phyloP scores from a whole-genome alignment of 306 rosid genomes.

The Glycine soja region DNA sequence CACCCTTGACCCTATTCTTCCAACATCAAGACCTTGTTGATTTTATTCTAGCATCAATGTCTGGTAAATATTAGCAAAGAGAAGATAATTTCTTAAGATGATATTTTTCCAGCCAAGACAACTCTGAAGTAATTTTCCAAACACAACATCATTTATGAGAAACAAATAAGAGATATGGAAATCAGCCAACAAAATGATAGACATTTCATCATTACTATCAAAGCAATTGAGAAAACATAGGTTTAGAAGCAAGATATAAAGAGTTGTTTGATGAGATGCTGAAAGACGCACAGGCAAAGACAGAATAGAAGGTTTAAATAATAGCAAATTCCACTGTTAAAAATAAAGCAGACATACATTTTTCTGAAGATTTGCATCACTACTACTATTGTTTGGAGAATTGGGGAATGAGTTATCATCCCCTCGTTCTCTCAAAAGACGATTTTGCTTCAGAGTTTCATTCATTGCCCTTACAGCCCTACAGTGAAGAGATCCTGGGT shows the following conservation, averaged over 20 bases:
- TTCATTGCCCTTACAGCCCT: slow-evolving; percentile 99
- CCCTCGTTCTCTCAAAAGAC: slow-evolving; percentile 73
- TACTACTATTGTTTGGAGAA: slow-evolving; percentile 57
- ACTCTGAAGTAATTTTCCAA: not conserved
- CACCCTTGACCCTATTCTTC: slow-evolving; percentile 1
- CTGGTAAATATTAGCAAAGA: not conserved
- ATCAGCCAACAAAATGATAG: not conserved
- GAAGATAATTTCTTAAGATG: slow-evolving; percentile 19
- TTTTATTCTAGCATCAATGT: not conserved
- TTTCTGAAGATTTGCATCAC: slow-evolving; percentile 50
- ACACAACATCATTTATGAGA: not conserved
- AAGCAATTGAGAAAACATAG: slow-evolving; percentile 30
- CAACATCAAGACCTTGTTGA: slow-evolving; percentile 24
- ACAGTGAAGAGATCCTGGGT: slow-evolving; percentile 46
- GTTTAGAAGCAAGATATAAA: not conserved
- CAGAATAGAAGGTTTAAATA: slow-evolving; percentile 23
- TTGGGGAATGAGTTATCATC: slow-evolving; percentile 67
- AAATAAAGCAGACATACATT: slow-evolving; percentile 53
- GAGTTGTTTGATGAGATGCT: slow-evolving; percentile 21
- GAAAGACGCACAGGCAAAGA: slow-evolving; percentile 24
- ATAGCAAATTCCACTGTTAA: slow-evolving; percentile 42
- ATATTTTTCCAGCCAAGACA: slow-evolving; percentile 27
- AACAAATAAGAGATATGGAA: slow-evolving; percentile 4
- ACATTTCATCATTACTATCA: slow-evolving; percentile 32
- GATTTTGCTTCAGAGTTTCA: slow-evolving; percentile 97